phyloP scores from a whole-genome alignment of 352 stramenopile species.

The Blastocystis sp. region DNA sequence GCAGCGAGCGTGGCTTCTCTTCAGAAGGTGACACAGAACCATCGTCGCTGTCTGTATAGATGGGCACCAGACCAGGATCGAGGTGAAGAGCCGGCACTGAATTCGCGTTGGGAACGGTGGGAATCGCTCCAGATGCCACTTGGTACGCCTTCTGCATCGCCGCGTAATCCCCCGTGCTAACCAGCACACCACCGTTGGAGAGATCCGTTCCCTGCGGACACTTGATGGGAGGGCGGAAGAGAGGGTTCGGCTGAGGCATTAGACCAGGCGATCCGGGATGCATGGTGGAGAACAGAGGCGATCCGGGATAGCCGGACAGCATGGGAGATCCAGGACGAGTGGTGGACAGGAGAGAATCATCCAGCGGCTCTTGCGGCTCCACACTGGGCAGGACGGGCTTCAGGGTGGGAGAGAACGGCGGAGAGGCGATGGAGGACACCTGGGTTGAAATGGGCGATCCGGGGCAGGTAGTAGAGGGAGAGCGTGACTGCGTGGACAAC shows the following conservation, averaged over 20 bases:
- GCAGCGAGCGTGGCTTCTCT: background rate
- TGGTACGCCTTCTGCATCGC: background rate
- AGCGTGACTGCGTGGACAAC: background rate
- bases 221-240: background rate
- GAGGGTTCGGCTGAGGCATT: background rate
- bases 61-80: conserved; percentile 19
- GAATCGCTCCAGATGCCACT: background rate
- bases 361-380: background rate
- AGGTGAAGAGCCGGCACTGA: background rate
- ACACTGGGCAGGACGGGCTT: background rate
- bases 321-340: background rate
- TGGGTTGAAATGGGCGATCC: background rate
- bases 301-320: background rate
- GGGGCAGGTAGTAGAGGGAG: background rate
- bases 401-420: background rate
- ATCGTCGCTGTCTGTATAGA: conserved; percentile 53
- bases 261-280: too few species aligned
- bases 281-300: background rate
- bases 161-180: conserved; percentile 34
- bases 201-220: conserved; percentile 25
- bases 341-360: background rate
- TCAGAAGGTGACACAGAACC: background rate
- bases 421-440: background rate
- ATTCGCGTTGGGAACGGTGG: background rate
- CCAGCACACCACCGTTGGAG: conserved; percentile 40